phyloP scores from a whole-genome alignment of 2,329 filamentous ascomycete genomes.

The Colletotrichum falcatum region DNA sequence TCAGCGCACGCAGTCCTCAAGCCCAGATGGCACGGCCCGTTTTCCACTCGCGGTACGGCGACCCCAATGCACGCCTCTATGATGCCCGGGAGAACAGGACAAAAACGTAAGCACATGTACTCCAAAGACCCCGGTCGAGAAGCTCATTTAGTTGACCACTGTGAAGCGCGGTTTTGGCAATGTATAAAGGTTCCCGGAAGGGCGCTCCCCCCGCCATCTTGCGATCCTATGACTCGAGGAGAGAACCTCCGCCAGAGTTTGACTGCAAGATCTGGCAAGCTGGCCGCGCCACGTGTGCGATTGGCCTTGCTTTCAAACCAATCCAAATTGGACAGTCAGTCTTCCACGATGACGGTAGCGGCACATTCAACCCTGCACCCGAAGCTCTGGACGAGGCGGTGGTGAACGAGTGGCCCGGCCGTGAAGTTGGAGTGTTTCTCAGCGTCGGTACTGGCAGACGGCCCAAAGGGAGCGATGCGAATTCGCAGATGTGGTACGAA shows the following conservation, averaged over 20 bases:
- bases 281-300: conserved; percentile 91
- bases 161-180: conserved; percentile 85
- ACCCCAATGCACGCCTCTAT: conserved; percentile 89
- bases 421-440: conserved; percentile 91
- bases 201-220: conserved; percentile 78
- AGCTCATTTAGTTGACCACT: conserved; percentile 1
- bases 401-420: conserved; percentile 93
- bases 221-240: conserved; percentile 94
- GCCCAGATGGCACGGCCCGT: conserved; percentile 66
- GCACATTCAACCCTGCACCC: conserved; percentile 91
- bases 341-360: conserved; percentile 92
- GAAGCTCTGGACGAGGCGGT: conserved; percentile 89
- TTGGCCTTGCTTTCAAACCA: conserved; percentile 94
- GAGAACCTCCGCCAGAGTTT: conserved; percentile 89
- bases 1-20: conserved; percentile 74
- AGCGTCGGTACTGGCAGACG: conserved; percentile 95
- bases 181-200: conserved; percentile 85
- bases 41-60: conserved; percentile 74
- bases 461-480: conserved; percentile 72
- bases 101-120: conserved; percentile 78
- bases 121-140: neutral
- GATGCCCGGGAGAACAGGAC: conserved; percentile 87
- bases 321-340: conserved; percentile 93
- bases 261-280: conserved; percentile 98
- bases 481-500: conserved; percentile 89